Evolutionary conservation across 805 yeast genomes (phyloP).

Genomic region (Kluyveromyces nonfermentans): DNA sequence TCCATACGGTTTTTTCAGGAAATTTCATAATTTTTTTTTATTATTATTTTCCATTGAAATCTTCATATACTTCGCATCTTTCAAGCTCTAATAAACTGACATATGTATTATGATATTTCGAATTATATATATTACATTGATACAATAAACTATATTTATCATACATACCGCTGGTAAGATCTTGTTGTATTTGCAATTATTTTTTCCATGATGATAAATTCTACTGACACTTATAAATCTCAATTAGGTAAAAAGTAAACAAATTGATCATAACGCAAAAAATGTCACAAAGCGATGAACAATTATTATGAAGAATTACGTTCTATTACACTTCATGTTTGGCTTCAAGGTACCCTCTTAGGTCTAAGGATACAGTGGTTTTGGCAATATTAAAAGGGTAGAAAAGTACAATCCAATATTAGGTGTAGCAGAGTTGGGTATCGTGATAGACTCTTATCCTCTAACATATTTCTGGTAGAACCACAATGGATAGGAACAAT

Average conservation of each 20-base stretch:
- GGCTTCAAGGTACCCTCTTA: not conserved
- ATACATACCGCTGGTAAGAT: too few species aligned
- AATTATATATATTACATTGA: not conserved
- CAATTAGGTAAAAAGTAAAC: constrained; percentile 15
- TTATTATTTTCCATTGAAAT: not conserved
- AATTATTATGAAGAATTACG: not conserved
- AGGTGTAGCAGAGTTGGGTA: not conserved
- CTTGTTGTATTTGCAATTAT: too few species aligned
- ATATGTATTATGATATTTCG: not conserved
- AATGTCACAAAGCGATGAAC: constrained; percentile 1
- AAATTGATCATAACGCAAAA: constrained; percentile 1
- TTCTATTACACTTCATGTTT: not conserved
- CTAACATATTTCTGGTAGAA: not conserved
- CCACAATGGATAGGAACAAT: constrained; percentile 6
- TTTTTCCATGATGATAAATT: not conserved
- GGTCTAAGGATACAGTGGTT: not conserved
- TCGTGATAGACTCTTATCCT: not conserved
- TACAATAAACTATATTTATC: not conserved
- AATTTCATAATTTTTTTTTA: too few species aligned
- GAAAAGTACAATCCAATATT: not conserved
- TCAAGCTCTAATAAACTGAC: too few species aligned
- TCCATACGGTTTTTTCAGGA: too few species aligned
- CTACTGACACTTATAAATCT: constrained; percentile 7
- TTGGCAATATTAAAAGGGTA: not conserved
- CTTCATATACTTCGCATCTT: not conserved